Evolutionary conservation across 148 eudicot genomes (phyloP).

Genomic region (Fagopyrum homotropicum): DNA sequence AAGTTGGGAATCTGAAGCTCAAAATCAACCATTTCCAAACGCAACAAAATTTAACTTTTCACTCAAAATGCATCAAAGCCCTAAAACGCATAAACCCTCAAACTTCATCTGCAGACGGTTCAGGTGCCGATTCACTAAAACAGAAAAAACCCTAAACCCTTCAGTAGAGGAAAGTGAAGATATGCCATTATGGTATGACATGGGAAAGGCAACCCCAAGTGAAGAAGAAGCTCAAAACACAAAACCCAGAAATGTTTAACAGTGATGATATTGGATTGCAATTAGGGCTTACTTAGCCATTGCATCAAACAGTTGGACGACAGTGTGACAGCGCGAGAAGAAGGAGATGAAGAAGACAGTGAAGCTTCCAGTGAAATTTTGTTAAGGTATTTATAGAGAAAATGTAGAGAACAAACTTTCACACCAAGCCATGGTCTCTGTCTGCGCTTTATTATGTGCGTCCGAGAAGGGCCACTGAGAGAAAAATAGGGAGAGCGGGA

Average conservation of each 20-base stretch:
- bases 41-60: neutral
- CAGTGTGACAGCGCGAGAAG: neutral
- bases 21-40: constrained; percentile 2
- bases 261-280: constrained; percentile 3
- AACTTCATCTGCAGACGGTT: constrained; percentile 2
- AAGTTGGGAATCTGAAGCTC: neutral
- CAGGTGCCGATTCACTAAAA: neutral
- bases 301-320: neutral
- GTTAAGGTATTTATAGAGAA: neutral
- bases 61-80: neutral
- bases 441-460: neutral
- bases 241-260: constrained; percentile 1
- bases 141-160: neutral
- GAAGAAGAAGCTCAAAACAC: neutral
- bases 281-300: constrained; percentile 12
- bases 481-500: constrained; percentile 4
- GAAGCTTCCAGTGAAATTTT: constrained; percentile 3
- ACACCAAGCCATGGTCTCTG: neutral
- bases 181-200: neutral
- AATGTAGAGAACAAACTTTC: neutral
- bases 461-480: neutral
- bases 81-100: neutral
- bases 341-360: neutral
- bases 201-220: neutral
- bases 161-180: neutral